Percentiles rank a stretch among this genome's conserved stretches.
phyloP scores from a whole-genome alignment of 306 rosid species.

The Pyrus bretschneideri region DNA sequence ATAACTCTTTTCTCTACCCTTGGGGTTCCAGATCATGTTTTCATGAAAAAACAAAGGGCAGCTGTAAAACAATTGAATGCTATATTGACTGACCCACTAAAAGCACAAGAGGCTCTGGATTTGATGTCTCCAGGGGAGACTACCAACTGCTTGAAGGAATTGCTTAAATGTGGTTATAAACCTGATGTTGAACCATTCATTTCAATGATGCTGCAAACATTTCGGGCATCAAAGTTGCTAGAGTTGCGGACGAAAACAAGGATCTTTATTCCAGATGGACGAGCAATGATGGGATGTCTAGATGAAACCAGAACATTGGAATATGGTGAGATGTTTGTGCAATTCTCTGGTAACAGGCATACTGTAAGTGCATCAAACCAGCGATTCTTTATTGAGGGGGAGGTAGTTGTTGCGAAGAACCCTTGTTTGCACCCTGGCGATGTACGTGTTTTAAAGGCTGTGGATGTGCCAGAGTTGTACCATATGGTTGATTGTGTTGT shows the following conservation, averaged over 20 bases:
- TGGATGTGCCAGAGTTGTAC: conserved; percentile 51
- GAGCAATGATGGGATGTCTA: conserved; percentile 94
- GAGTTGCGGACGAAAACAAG: conserved; percentile 59
- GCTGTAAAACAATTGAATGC: conserved; percentile 53
- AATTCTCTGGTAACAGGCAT: conserved; percentile 28
- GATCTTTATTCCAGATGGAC: conserved; percentile 63
- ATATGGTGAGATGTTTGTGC: conserved; percentile 79
- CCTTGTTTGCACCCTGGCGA: conserved; percentile 86
- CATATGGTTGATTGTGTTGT: conserved; percentile 85
- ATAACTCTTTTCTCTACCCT: conserved; percentile 79
- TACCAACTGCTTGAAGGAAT: conserved; percentile 64
- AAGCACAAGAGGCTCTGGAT: conserved; percentile 63
- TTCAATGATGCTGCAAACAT: conserved; percentile 77
- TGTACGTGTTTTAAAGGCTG: conserved; percentile 68
- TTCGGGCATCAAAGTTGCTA: conserved; percentile 62
- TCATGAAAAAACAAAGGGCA: conserved; percentile 56
- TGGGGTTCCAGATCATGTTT: conserved; percentile 46
- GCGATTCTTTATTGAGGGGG: conserved; percentile 7
- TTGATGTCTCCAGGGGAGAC: conserved; percentile 74
- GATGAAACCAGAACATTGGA: conserved; percentile 72
- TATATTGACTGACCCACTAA: conserved; percentile 49
- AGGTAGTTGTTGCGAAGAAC: conserved; percentile 70
- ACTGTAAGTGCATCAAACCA: conserved; percentile 7
- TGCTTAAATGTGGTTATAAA: conserved; percentile 67
- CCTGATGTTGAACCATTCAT: conserved; percentile 81